Evolutionary conservation across 2,329 filamentous ascomycete species (phyloP), one percentile per base, ranked within the genome.

Genomic region (Venturia asperata): DNA sequence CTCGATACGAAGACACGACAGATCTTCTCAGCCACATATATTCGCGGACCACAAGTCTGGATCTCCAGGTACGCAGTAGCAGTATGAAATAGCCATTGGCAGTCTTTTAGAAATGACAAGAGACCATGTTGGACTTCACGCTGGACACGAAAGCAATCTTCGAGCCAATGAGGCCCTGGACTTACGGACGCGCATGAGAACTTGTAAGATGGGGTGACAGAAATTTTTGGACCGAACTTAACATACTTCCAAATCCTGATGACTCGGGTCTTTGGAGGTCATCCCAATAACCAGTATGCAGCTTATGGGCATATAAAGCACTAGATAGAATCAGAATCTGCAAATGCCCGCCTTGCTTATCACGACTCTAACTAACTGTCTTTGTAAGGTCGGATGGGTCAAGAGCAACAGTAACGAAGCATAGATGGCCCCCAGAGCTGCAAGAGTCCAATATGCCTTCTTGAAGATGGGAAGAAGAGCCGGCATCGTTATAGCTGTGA

Each of bases 221-320:
- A 45, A 19, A 45, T 45, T 2, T 3, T 45, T 15, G 42, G 17
- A 45, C 17, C 42, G 27, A 21, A 21, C 21, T 24, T 61, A 34
- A 43, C 82, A 72, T 75, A 93, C 90, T 89, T 64, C 90, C 86
- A 75, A 96, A 97, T 0, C 92, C 92, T 81, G 91, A 96, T 69
- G 84, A 83, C 73, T 96, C 89, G 0, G 92, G 90, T 66, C 86
- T 81, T 67, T 91, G 85, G 55, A 92, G 75, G 72, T 95, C 85
- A 69, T 88, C 81, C 83, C 86, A 92, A 74, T 83, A 85, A 3
- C 84, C 80, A 2, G 87, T 88, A 68, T 91, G 87, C 69, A 96
- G 74, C 67, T 88, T 89, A 76, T 97, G 88, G 37, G 88, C 87
- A 74, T 97, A 99, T 6, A 97, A 75, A 30, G 89, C 87, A 72